phyloP scores from a whole-genome alignment of 495 filamentous ascomycete genomes.

The Chaetomium tenue region DNA sequence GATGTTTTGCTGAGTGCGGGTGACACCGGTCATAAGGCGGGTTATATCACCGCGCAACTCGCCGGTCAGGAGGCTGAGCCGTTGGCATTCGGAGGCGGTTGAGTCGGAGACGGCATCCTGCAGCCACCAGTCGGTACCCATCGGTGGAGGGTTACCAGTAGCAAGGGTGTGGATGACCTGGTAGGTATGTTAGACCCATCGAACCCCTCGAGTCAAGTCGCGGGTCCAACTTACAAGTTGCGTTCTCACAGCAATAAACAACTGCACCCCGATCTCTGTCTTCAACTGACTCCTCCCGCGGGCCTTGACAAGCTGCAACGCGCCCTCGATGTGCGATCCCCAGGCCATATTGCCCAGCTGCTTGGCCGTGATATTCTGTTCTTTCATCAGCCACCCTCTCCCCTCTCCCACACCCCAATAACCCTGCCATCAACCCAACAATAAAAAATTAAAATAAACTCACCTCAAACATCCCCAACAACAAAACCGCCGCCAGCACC shows the following conservation, averaged over 20 bases:
- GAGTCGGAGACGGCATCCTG: constrained; percentile 42
- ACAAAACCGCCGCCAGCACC: constrained; percentile 60
- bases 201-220: neutral
- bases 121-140: constrained; percentile 55
- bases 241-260: constrained; percentile 54
- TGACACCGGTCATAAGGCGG: constrained; percentile 35
- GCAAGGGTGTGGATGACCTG: constrained; percentile 50
- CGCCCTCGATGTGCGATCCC: constrained; percentile 55
- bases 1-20: constrained; percentile 40
- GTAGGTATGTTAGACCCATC: neutral
- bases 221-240: constrained; percentile 46
- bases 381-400: constrained; percentile 29
- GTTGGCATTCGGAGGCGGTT: constrained; percentile 41
- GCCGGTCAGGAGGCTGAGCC: constrained; percentile 46
- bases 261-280: constrained; percentile 45
- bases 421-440: neutral
- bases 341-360: constrained; percentile 49
- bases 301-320: constrained; percentile 53
- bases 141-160: constrained; percentile 44
- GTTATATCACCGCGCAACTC: constrained; percentile 50
- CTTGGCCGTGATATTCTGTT: constrained; percentile 49
- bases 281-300: constrained; percentile 52
- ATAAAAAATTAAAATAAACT: constrained; percentile 15
- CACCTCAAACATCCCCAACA: constrained; percentile 66
- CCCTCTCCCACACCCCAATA: no score